A percentile compares a stretch with the other conserved stretches of the same genome.
Conservation (phyloP, 768 basidiomycete species). For the Melanogaster broomeanus region DNA sequence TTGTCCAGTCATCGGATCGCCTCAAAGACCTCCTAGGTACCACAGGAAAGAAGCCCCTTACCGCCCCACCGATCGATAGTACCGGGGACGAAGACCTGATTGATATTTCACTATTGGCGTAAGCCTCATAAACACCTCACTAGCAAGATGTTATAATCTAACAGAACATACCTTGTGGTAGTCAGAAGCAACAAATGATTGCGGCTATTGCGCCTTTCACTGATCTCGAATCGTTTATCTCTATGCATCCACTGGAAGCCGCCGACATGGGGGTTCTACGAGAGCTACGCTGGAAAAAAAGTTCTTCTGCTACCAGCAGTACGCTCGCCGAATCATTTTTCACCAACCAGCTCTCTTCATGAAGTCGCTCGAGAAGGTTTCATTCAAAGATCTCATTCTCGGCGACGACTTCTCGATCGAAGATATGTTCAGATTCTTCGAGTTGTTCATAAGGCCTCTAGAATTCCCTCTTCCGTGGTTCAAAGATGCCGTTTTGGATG, state of each 20-base stretch:
- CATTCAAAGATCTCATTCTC: conserved; percentile 34
- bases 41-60: background rate
- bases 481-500: conserved; percentile 29
- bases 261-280: background rate
- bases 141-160: background rate
- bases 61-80: background rate
- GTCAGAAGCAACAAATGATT: conserved; percentile 6
- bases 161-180: background rate
- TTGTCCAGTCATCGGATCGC: background rate
- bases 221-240: conserved; percentile 4
- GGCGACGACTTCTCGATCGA: conserved; percentile 31
- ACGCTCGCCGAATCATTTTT: conserved; percentile 30
- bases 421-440: conserved; percentile 15
- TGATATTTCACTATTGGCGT: conserved; percentile 10
- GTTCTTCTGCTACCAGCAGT: conserved; percentile 19
- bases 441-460: conserved; percentile 3
- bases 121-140: background rate
- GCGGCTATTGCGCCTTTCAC: background rate
- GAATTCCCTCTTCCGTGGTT: conserved; percentile 24
- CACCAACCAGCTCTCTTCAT: conserved; percentile 28
- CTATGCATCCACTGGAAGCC: background rate
- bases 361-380: conserved; percentile 32
- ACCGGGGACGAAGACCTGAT: conserved; percentile 20
- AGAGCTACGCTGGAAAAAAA: background rate
- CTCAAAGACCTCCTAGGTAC: background rate